Evolutionary conservation across 1,139 yeast genomes (phyloP).

Genomic region (Taphrina flavorubra): DNA sequence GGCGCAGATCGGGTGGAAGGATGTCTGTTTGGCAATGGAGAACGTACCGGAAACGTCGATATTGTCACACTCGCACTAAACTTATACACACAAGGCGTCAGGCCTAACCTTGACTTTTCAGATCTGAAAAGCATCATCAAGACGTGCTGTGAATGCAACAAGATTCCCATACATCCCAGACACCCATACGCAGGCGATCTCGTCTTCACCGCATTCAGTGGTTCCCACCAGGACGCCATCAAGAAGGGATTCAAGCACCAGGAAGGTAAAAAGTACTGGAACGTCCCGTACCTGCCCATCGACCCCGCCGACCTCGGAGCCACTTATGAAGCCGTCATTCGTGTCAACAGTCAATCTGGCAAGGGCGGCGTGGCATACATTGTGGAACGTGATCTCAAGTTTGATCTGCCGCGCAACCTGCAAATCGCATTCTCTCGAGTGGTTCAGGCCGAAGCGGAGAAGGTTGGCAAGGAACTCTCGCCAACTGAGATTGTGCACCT

Average conservation of each 20-base stretch:
- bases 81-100: slow-evolving; percentile 90
- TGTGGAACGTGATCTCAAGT: slow-evolving; percentile 80
- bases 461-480: slow-evolving; percentile 81
- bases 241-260: slow-evolving; percentile 86
- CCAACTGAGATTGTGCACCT: slow-evolving; percentile 75
- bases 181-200: slow-evolving; percentile 97
- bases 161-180: slow-evolving; percentile 89
- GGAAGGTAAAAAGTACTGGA: slow-evolving; percentile 64
- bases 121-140: slow-evolving; percentile 81
- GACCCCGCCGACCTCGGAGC: slow-evolving; percentile 97
- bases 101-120: slow-evolving; percentile 85
- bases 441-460: slow-evolving; percentile 83
- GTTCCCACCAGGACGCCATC: slow-evolving; percentile 98
- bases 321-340: slow-evolving; percentile 94
- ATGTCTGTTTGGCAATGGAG: slow-evolving; percentile 96
- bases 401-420: slow-evolving; percentile 88
- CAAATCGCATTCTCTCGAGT: slow-evolving; percentile 87
- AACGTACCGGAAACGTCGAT: slow-evolving; percentile 97
- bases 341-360: slow-evolving; percentile 97
- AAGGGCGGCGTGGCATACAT: slow-evolving; percentile 99
- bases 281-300: slow-evolving; percentile 90
- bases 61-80: slow-evolving; percentile 89
- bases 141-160: slow-evolving; percentile 89
- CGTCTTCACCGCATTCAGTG: slow-evolving; percentile 95
- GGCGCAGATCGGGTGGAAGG: slow-evolving; percentile 99